A percentile compares a stretch with the other conserved stretches of the same genome.
phyloP scores from a whole-genome alignment of 208 protist genomes.

The Leishmania aethiopica region DNA sequence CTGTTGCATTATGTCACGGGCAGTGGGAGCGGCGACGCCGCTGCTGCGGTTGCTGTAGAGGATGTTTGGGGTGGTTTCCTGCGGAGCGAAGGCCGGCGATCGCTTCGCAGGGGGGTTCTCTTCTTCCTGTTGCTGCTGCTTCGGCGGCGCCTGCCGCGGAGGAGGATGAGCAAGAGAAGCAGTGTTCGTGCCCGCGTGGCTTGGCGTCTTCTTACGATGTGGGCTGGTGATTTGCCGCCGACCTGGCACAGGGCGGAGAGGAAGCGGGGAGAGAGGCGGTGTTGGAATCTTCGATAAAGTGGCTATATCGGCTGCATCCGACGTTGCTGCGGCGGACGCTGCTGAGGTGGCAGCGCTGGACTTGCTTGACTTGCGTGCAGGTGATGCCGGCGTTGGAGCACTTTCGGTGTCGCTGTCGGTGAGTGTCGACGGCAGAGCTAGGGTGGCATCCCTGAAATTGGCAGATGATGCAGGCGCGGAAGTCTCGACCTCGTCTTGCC shows the following conservation, averaged over 20 bases:
- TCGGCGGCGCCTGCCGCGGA: neutral
- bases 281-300: neutral
- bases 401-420: neutral
- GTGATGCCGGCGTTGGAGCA: neutral
- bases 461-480: neutral
- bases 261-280: neutral
- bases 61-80: conserved; percentile 5
- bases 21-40: neutral
- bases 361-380: neutral
- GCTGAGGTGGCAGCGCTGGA: neutral
- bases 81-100: neutral
- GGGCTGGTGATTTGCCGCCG: neutral
- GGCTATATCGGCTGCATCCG: neutral
- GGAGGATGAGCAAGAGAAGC: neutral
- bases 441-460: neutral
- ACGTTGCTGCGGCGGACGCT: neutral
- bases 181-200: neutral
- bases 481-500: neutral
- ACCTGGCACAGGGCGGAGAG: neutral
- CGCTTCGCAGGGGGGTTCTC: neutral
- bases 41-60: conserved; percentile 30
- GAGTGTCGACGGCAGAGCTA: neutral
- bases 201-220: neutral
- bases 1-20: neutral
- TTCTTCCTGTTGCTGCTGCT: neutral